Percentiles rank a stretch among this genome's conserved stretches.
Conservation (phyloP, 345 rosid genomes). For the Capsella bursapastoris region DNA sequence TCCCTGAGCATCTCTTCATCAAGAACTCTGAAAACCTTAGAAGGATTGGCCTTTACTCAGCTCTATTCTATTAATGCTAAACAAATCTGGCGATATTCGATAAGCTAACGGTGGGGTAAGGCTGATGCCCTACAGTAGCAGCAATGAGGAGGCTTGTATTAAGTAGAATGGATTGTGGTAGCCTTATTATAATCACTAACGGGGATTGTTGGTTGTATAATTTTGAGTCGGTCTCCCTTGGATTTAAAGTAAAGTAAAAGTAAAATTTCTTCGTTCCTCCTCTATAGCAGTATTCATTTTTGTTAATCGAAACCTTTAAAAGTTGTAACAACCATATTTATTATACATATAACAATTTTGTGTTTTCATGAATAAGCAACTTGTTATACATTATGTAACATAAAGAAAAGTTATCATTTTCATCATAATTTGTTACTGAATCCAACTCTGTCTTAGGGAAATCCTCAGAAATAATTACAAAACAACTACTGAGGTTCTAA, state of each 20-base stretch:
- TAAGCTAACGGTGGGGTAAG: not conserved
- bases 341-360: too few species aligned
- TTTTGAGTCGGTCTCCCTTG: not conserved
- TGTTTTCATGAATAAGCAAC: too few species aligned
- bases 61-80: conserved; percentile 12
- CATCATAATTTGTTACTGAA: too few species aligned
- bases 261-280: not conserved
- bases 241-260: not conserved
- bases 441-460: too few species aligned
- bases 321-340: not conserved
- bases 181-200: not conserved
- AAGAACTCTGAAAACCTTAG: conserved; percentile 6
- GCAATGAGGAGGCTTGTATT: conserved; percentile 16
- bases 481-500: not conserved
- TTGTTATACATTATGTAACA: too few species aligned
- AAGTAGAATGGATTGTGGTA: conserved; percentile 20
- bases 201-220: conserved; percentile 1
- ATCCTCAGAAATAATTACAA: too few species aligned
- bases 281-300: not conserved
- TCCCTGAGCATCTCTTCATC: conserved; percentile 15
- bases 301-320: not conserved
- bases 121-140: conserved; percentile 2
- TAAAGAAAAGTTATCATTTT: too few species aligned
- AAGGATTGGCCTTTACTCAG: not conserved
- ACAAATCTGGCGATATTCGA: not conserved